Conservation (phyloP, 176 grass and related monocot genomes). For the Triticum monococcum region DNA sequence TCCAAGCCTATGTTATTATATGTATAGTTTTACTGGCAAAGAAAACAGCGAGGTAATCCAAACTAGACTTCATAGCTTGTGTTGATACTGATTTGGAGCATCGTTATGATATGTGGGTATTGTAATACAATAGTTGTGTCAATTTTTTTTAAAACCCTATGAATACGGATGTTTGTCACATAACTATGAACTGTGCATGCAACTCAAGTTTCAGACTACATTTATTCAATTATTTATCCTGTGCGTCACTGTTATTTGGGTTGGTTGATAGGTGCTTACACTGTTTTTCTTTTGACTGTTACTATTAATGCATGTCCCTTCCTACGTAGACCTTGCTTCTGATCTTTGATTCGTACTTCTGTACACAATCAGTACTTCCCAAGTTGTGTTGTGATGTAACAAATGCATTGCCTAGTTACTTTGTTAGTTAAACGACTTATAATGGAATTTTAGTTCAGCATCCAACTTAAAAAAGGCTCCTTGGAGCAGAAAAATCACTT, state of each 20-base stretch:
- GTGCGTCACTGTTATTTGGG: background rate
- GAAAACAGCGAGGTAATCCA: background rate
- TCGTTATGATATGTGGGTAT: background rate
- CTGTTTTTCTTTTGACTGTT: background rate
- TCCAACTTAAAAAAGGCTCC: background rate
- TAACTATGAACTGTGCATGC: background rate
- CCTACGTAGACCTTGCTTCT: background rate
- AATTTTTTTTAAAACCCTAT: background rate
- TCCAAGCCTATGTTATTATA: constrained; percentile 12
- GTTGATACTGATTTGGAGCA: background rate
- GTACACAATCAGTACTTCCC: background rate
- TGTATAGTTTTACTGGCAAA: constrained; percentile 5
- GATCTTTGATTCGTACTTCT: constrained; percentile 2
- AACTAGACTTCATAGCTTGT: background rate
- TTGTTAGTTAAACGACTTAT: background rate
- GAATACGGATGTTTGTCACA: background rate
- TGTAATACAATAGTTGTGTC: background rate
- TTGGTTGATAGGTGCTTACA: background rate
- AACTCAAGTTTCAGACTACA: background rate
- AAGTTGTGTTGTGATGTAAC: background rate
- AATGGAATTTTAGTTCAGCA: background rate
- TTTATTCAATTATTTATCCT: background rate
- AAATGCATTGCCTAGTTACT: background rate
- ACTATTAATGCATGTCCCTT: background rate
- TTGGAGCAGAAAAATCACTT: constrained; percentile 10